These are phyloP conservation scores for Articulospora tetracladia DNA, from an alignment of 495 filamentous ascomycete genomes.

Conservation along the genomic window DNA sequence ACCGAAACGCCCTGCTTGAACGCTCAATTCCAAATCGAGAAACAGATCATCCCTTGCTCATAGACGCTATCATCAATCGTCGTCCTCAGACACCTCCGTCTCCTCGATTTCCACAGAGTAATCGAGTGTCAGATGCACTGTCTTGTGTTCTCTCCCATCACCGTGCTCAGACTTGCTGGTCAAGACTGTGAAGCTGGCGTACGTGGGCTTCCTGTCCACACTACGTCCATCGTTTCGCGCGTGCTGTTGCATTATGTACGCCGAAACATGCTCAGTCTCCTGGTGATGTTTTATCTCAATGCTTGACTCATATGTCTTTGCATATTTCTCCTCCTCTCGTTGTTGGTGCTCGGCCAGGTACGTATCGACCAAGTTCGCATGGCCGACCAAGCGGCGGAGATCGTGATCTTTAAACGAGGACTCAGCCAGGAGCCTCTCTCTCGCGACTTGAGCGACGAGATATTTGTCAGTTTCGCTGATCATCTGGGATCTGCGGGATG, in stretches of 20 bases:
- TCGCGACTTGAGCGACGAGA: neutral
- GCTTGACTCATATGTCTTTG: neutral
- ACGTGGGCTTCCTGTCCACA: too few relatives aligned
- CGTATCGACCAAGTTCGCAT: constrained; percentile 6
- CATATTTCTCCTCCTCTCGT: neutral
- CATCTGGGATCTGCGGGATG: neutral
- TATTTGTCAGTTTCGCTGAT: neutral
- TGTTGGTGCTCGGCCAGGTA: neutral
- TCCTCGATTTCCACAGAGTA: neutral
- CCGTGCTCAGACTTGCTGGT: too few relatives aligned
- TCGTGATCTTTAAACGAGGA: neutral
- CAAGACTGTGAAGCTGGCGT: too few relatives aligned
- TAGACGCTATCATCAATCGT: neutral
- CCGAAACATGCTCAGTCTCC: neutral
- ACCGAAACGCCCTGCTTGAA: too few relatives aligned
- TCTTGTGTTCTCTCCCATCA: too few relatives aligned
- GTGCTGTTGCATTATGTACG: too few relatives aligned
- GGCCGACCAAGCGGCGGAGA: constrained; percentile 4
- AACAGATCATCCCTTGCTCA: neutral
- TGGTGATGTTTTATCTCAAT: neutral
- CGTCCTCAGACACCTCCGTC: neutral
- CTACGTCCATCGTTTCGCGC: too few relatives aligned
- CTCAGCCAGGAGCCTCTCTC: neutral
- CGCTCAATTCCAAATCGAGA: too few relatives aligned
- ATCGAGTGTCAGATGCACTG: too few relatives aligned